Base-by-base conservation (phyloP, 75 land plant species). In the Selaginella moellendorffii region DNA sequence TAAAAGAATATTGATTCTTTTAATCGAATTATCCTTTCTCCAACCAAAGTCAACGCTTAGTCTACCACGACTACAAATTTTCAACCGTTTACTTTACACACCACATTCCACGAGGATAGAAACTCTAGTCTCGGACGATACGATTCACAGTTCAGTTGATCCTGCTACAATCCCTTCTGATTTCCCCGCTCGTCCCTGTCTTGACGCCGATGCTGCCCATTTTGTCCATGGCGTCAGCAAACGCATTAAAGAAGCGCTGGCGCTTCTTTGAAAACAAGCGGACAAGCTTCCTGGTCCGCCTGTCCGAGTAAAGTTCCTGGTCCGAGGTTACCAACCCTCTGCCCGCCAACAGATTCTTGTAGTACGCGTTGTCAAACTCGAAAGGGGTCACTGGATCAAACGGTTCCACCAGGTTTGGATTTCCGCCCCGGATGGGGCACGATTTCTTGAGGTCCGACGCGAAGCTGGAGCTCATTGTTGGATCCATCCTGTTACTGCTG, bases 351-450 rank as follows among this genome's bases (percentile, higher is more conserved):
- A 84, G 56, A n/a, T n/a, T n/a, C n/a, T n/a, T n/a, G n/a, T n/a
- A n/a, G n/a, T n/a, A n/a, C n/a, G n/a, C n/a, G n/a, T 79, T 68
- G 54, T 86, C 90, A 46, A 86, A 86, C 26, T 26, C 17, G 46
- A 85, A 85, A 2, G 89, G 89, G 29, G 74, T n/a, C n/a, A n/a
- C 71, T 26, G 79, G 80, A 65, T 85, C 86, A 31, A 80, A 76
- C 28, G 89, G 86, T 1, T 74, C 75, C 0, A 80, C 78, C 18
- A 80, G 69, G 54, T 80, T 79, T 2, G 64, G 27, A 51, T 84
- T 84, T 19, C 86, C 82, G 24, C 83, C 86, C 18, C 10, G 28
- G 23, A 24, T 64, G 2, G 89, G 86, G 70, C 89, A 85, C 1
- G 71, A 66, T 79, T 74, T 78, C 58, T 30, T 73, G 20, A 85